Evolutionary conservation across 306 rosid species (phyloP), one percentile per base, ranked within the genome.

Genomic region (Corylus avellana): DNA sequence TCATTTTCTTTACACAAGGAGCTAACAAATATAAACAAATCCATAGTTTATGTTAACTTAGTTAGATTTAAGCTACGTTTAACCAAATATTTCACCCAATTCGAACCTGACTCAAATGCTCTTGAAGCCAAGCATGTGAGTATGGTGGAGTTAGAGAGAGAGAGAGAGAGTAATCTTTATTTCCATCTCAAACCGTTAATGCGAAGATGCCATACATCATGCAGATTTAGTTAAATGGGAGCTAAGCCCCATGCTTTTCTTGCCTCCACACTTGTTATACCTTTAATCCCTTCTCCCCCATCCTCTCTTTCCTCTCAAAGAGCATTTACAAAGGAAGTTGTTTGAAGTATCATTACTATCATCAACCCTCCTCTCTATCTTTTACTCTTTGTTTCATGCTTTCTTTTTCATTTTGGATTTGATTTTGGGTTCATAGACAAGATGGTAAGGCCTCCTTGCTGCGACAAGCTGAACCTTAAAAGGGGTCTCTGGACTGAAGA

Each of bases 41-140:
- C 80, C 54, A 66, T 79, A 81, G n/a, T 73, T 73, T 77, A 69
- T 69, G 56, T 48, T 37, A 57, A 63, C 77, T 59, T 32, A 87
- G 84, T 85, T 82, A 48, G 79, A 79, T 85, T 84, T 75, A 86
- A 86, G 88, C 88, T 87, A 81, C 72, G 77, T 80, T 85, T 72
- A 92, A 94, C 97, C 90, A 64, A 88, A 86, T 79, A 85, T 68
- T 57, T 86, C 89, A 91, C 97, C 97, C 47, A 69, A 86, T 81
- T 92, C 68, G 66, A 84, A 94, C 94, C 97, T 85, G 93, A 79
- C 77, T 72, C 49, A 78, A 82, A 72, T 74, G 82, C 81, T 62
- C 77, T 61, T 37, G 81, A 62, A 86, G 84, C 84, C 87, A 77
- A 77, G 76, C 86, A 82, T 82, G 86, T 82, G 78, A 85, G 74